Base-by-base conservation (phyloP, 2,329 filamentous ascomycete species). In the Aureobasidium sp. region DNA sequence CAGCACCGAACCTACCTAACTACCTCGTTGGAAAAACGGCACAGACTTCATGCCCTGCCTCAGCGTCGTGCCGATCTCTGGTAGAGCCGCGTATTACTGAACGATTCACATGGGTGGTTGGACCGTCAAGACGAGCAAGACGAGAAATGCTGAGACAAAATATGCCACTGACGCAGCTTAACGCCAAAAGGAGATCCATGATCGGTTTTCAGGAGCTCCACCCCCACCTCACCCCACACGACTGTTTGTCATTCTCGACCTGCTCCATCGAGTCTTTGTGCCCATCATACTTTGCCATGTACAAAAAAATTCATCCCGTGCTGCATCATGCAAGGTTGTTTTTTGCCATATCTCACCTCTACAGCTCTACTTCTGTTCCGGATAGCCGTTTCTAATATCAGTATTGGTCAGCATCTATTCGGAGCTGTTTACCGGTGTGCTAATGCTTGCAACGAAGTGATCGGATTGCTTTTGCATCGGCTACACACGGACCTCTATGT, bases 141-240 rank as follows among this genome's bases (percentile, higher is more conserved):
- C 50, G 50, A 27, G 32, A 41, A 42, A 30, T 42, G 50, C 37
- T 42, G 50, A 42, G 50, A 54, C 50, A 54, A 42, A 54, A 30
- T 54, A 42, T 54, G 50, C 50, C 50, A 32, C 50, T 54, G 36
- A 54, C 50, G 50, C 50, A 54, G 50, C 15, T 13, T n/a, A 49
- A 21, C 13, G 9, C 34, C 49, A 27, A 52, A 37, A 39, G 7
- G 16, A 39, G 32, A 29, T 27, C 16, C 32, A 54, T n/a, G 37
- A 53, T 52, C 32, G 34, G 48, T n/a, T 27, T 11, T 50, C 3
- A 25, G 10, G 25, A 52, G 32, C 30, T 54, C 50, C 50, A 54
- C 50, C 50, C 50, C 50, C 50, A 42, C 50, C 27, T 52, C 49
- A 37, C 49, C 50, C 50, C 50, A 30, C 50, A 54, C 37, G n/a